phyloP scores from a whole-genome alignment of 345 rosid genomes.

The Syzygium jambos region DNA sequence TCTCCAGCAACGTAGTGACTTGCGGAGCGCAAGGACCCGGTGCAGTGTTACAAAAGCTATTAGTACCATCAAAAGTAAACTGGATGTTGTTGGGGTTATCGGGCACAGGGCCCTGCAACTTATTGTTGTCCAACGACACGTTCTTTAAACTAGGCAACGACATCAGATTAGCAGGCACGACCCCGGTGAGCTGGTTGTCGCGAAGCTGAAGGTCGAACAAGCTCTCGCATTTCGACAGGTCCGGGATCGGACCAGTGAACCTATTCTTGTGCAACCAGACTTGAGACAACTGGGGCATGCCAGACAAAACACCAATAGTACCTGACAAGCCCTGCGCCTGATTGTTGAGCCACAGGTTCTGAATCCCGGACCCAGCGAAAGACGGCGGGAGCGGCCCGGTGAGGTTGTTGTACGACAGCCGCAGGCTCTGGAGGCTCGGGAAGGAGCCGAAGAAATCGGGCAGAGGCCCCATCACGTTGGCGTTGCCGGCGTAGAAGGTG shows the following conservation, averaged over 20 bases:
- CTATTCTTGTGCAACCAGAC: conserved; percentile 70
- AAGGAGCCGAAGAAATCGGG: conserved; percentile 56
- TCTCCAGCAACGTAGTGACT: conserved; percentile 46
- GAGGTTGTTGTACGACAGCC: conserved; percentile 63
- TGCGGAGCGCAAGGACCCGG: conserved; percentile 42
- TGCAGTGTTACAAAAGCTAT: conserved; percentile 33
- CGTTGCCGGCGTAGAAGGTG: conserved; percentile 22
- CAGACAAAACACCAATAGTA: conserved; percentile 41
- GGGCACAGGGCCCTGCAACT: conserved; percentile 70
- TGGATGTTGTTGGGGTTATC: conserved; percentile 23
- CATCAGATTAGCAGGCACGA: conserved; percentile 35
- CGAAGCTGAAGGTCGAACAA: conserved; percentile 66
- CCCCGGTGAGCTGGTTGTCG: conserved; percentile 64
- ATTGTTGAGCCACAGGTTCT: conserved; percentile 56
- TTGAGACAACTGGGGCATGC: conserved; percentile 42
- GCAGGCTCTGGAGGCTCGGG: conserved; percentile 34
- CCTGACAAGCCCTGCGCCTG: conserved; percentile 57
- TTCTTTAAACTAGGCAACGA: conserved; percentile 30
- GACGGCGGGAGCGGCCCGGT: conserved; percentile 61
- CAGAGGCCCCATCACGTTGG: conserved; percentile 34
- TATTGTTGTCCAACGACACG: conserved; percentile 55
- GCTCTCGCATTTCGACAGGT: conserved; percentile 41
- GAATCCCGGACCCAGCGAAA: conserved; percentile 32
- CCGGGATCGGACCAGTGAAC: conserved; percentile 70
- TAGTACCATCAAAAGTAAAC: conserved; percentile 7